A percentile compares a stretch with the other conserved stretches of the same genome.
Conservation (phyloP, 805 yeast species). For the Lachancea fermentati region DNA sequence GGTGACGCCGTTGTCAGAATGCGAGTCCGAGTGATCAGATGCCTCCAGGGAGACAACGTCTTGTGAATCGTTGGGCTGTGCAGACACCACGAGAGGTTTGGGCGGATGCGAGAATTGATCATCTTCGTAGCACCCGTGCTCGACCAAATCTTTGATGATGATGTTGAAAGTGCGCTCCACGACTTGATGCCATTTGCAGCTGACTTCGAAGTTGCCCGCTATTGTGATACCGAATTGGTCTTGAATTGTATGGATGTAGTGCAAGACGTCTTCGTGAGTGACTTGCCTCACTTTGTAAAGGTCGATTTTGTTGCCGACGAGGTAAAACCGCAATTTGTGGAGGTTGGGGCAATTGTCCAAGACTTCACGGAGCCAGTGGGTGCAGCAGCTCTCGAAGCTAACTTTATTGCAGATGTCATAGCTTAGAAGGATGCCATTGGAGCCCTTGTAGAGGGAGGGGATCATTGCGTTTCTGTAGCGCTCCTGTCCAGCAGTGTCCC, state of each 20-base stretch:
- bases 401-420: constrained; percentile 39
- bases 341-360: constrained; percentile 32
- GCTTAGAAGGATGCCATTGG: constrained; percentile 40
- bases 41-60: not conserved
- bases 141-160: constrained; percentile 38
- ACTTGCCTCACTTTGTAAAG: constrained; percentile 34
- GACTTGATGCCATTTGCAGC: constrained; percentile 38
- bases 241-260: constrained; percentile 30
- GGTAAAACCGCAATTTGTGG: constrained; percentile 33
- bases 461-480: constrained; percentile 41
- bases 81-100: not conserved
- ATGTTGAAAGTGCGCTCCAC: constrained; percentile 36
- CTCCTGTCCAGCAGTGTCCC: constrained; percentile 52
- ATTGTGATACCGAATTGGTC: constrained; percentile 30
- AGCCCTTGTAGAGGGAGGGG: constrained; percentile 41
- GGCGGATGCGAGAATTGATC: constrained; percentile 7
- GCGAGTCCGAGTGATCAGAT: not conserved
- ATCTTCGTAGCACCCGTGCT: constrained; percentile 36
- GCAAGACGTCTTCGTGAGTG: constrained; percentile 35
- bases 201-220: constrained; percentile 42
- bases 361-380: constrained; percentile 41
- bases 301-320: constrained; percentile 44
- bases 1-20: not conserved
- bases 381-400: constrained; percentile 35
- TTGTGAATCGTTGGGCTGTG: not conserved